A percentile compares a stretch with the other conserved stretches of the same genome.
Conservation (phyloP, 108 stramenopile genomes). For the Mediolabrus comicus region DNA sequence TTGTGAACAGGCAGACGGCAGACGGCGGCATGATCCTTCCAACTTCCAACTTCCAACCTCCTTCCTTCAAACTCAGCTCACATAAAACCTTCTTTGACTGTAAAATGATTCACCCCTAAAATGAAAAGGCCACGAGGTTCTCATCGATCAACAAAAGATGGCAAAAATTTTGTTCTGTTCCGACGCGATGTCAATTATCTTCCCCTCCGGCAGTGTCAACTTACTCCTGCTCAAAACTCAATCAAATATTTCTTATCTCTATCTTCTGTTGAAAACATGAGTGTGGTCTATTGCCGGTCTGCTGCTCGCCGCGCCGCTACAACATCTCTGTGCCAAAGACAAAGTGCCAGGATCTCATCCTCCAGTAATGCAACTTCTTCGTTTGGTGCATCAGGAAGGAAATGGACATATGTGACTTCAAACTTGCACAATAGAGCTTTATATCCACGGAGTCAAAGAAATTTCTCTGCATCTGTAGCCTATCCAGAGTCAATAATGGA, state of each 20-base stretch:
- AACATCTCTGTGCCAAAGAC: neutral
- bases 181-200: neutral
- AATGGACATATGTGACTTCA: no score
- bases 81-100: neutral
- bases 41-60: no score
- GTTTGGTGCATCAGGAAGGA: neutral
- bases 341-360: neutral
- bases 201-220: no score
- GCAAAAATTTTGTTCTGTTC: conserved; percentile 1
- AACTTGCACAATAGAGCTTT: neutral
- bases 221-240: no score
- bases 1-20: neutral
- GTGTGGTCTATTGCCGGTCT: neutral
- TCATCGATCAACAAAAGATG: neutral
- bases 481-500: neutral
- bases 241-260: no score
- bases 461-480: neutral
- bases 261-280: no score
- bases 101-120: neutral
- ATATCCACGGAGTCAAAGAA: neutral
- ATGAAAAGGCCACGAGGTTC: neutral
- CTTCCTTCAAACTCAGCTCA: neutral
- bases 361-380: neutral
- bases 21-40: no score
- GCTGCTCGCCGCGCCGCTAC: neutral